Evolutionary conservation across 768 basidiomycete genomes (phyloP), one percentile per base, ranked within the genome.

Genomic region (Boletus sensibilis): DNA sequence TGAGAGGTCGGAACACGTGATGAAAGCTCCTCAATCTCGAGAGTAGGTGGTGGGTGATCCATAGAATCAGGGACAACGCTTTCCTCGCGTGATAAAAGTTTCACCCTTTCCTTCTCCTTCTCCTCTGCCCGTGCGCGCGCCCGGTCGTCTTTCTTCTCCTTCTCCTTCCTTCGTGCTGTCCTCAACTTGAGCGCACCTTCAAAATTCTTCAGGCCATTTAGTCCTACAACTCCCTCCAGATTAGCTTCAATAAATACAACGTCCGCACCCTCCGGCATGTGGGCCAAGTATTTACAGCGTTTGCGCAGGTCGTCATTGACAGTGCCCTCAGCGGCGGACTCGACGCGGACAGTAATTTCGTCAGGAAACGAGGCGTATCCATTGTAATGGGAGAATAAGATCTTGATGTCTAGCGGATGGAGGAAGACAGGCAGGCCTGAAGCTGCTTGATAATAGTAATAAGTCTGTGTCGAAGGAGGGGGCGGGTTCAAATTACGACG

Each of bases 381-480:
- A 65, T 80, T 79, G 72, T 86, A 98, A 68, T 95, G 88, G 13
- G 92, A 82, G 41, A 94, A 78, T 25, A 99, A 79, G 58, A 97
- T 93, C 73, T 87, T 89, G 73, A 97, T 98, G 69, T 99, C 96
- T 31, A 99, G 81, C 3, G 96, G 96, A 66, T 97, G 94, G 12
- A 99, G 83, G 78, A 91, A 99, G 62, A 97, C 80, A 11, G 93
- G 90, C 54, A 90, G 79, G 13, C 97, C 97, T 2, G 92, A 90
- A 0, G 92, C 85, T 18, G 94, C 90, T 71, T 98, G 97, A 71
- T 98, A 99, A 73, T 90, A 99, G 69, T 90, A 94, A 74, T 96
- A 99, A 10, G 92, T 88, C 11, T 92, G 88, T 16, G 90, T 89
- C 18, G 90, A 90, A 18, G 88, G 90, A 3, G 92, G 90, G 2